A percentile compares a stretch with the other conserved stretches of the same genome.
These are phyloP conservation scores for Kwoniella sp. DNA, from an alignment of 768 basidiomycete genomes.

Conservation along the genomic window DNA sequence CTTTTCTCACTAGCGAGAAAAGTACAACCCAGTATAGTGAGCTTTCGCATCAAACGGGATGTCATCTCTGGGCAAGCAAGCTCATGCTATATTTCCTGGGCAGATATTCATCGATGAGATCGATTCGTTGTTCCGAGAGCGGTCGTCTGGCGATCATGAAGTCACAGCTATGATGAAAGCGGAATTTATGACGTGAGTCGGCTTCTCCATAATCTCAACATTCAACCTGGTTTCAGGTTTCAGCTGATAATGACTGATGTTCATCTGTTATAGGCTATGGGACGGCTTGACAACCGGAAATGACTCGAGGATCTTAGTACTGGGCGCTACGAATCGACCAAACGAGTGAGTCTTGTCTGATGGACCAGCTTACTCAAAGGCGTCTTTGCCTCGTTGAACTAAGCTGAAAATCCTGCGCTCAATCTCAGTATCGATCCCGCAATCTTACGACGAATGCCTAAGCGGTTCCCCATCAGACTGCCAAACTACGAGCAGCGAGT, in stretches of 20 bases:
- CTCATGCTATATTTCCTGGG: background rate
- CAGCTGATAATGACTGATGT: background rate
- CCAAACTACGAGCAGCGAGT: conserved; percentile 76
- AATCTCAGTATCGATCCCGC: conserved; percentile 53
- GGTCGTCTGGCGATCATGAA: conserved; percentile 87
- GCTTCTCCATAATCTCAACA: background rate
- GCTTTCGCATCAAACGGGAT: conserved; percentile 13
- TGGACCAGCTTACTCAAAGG: background rate
- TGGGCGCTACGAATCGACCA: conserved; percentile 94
- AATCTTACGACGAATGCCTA: conserved; percentile 75
- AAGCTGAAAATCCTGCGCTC: background rate
- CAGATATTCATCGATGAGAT: conserved; percentile 97
- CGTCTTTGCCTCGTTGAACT: background rate
- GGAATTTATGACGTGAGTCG: conserved; percentile 58
- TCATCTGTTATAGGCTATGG: conserved; percentile 68
- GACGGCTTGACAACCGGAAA: conserved; percentile 82
- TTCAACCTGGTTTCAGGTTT: background rate
- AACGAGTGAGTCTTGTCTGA: conserved; percentile 74
- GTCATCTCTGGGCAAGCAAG: background rate
- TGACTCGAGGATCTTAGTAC: conserved; percentile 75
- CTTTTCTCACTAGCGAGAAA: conserved; percentile 92
- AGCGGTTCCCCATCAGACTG: conserved; percentile 82
- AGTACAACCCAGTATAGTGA: conserved; percentile 79
- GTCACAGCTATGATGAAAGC: conserved; percentile 99
- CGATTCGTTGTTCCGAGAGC: conserved; percentile 87